These are phyloP conservation scores for Citrus inodora DNA, from an alignment of 345 rosid genomes.

Conservation along the genomic window DNA sequence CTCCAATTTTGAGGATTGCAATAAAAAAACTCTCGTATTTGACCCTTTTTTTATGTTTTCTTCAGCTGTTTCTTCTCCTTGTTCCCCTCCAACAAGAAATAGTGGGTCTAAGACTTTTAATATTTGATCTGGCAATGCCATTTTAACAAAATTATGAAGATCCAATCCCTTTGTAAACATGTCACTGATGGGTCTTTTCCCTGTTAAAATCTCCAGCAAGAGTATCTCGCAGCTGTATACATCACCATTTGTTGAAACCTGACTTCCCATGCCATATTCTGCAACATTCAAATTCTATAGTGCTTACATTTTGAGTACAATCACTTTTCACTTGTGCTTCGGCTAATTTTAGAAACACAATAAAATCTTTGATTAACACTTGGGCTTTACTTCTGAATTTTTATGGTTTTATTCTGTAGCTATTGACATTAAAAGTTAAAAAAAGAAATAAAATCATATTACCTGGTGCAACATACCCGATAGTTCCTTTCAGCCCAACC, in stretches of 20 bases:
- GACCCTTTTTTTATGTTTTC: not conserved
- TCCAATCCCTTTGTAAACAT: conserved; percentile 19
- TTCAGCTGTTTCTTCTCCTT: not conserved
- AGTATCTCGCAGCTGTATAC: conserved; percentile 34
- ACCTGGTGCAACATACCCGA: conserved; percentile 11
- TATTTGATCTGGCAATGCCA: conserved; percentile 17
- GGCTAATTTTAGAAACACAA: not conserved
- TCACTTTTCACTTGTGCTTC: not conserved
- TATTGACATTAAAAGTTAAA: not conserved
- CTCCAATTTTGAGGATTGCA: conserved; percentile 9
- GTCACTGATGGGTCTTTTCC: conserved; percentile 26
- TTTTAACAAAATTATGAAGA: conserved; percentile 22
- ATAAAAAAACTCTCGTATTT: conserved; percentile 8
- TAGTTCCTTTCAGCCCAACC: not conserved
- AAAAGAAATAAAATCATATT: not conserved
- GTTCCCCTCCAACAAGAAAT: not conserved
- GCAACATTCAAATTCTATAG: not conserved
- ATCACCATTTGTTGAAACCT: conserved; percentile 31
- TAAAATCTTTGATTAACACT: too few relatives aligned
- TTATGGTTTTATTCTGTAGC: too few relatives aligned
- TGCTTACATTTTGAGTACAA: not conserved
- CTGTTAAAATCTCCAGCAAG: conserved; percentile 30
- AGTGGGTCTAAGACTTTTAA: conserved; percentile 5
- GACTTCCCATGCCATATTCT: conserved; percentile 29
- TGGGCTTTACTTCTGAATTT: not conserved